These are phyloP conservation scores for Solanum boliviense DNA, from an alignment of 257 asterid species.

Conservation along the genomic window DNA sequence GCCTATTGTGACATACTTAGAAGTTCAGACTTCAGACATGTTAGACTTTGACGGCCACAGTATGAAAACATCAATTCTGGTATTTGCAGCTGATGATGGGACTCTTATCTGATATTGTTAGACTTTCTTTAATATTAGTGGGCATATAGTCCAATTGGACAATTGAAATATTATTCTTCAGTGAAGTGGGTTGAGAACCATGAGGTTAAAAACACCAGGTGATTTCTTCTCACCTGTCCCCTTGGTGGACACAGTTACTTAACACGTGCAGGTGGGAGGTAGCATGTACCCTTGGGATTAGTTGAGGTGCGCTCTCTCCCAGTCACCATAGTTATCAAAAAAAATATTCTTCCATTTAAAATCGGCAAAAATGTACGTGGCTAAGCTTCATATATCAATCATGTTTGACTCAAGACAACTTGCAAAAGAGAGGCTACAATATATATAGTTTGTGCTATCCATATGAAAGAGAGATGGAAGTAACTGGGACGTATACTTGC, in stretches of 20 bases:
- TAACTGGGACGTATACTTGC: neutral
- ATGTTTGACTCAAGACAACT: neutral
- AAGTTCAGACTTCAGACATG: neutral
- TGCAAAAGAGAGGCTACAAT: neutral
- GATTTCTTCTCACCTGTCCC: neutral
- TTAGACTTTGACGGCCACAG: neutral
- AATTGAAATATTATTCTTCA: too few relatives aligned
- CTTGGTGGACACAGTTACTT: neutral
- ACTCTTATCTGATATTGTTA: neutral
- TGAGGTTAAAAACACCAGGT: neutral
- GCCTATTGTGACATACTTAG: neutral
- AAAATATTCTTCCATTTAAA: neutral
- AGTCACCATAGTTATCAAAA: neutral
- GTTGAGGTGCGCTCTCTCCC: neutral
- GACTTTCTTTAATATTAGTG: neutral
- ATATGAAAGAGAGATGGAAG: neutral
- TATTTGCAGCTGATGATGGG: neutral
- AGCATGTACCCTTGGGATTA: neutral
- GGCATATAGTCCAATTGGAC: neutral
- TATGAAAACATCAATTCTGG: neutral
- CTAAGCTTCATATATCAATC: neutral
- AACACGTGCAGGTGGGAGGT: neutral
- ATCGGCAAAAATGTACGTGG: neutral
- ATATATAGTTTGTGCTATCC: neutral
- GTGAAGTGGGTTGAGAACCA: neutral